Conservation (phyloP, 192 early-diverging fungal species). For the Backusella sp. region DNA sequence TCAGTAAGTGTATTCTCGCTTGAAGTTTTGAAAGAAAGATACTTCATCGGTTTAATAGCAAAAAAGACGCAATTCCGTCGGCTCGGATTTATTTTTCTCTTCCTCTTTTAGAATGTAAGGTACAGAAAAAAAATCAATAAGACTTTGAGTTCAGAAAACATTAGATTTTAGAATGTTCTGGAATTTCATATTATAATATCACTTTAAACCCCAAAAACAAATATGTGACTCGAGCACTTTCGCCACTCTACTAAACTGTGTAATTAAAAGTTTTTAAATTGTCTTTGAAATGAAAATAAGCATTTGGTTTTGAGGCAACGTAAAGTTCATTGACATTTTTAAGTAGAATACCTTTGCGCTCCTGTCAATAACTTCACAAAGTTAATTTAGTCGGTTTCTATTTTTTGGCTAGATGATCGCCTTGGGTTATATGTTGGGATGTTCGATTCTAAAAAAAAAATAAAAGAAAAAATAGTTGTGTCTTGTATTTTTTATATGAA, state of each 20-base stretch:
- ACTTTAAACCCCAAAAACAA: neutral
- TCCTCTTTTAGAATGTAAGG: neutral
- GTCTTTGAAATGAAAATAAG: no score
- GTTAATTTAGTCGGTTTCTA: no score
- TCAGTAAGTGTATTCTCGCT: neutral
- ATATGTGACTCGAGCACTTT: no score
- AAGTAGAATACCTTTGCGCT: no score
- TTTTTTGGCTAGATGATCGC: neutral
- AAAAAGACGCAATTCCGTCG: neutral
- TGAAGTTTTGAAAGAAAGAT: neutral
- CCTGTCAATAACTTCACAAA: no score
- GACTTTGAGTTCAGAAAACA: neutral
- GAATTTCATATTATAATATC: neutral
- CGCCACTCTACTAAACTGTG: neutral
- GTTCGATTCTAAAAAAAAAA: neutral
- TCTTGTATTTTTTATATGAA: neutral
- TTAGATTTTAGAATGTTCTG: neutral
- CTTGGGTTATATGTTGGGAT: neutral
- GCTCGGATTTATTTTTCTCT: neutral
- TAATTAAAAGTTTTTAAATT: neutral
- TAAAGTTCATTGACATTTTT: no score
- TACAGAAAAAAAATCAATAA: neutral
- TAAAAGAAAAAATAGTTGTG: no score
- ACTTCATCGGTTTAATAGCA: neutral
- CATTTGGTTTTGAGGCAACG: no score